phyloP scores from a whole-genome alignment of 106 monocot genomes.

The Acorus calamus region DNA sequence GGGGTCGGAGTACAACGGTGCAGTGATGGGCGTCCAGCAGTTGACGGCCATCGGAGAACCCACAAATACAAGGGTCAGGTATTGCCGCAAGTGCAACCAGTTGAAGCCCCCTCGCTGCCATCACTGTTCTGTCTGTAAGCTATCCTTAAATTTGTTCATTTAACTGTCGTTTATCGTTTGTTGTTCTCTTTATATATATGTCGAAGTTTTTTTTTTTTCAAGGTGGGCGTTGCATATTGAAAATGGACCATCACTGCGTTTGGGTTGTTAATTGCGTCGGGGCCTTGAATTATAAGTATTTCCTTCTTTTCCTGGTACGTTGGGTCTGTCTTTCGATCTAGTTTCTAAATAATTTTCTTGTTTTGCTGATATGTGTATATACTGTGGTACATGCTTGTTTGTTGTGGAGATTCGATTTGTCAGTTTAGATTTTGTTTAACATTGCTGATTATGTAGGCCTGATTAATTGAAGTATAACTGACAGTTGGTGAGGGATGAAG shows the following conservation, averaged over 20 bases:
- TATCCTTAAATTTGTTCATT: slow-evolving; percentile 2
- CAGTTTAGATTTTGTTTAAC: too few relatives aligned
- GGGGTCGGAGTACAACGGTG: slow-evolving; percentile 34
- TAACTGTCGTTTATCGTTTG: neutral
- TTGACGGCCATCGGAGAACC: slow-evolving; percentile 27
- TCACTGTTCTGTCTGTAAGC: slow-evolving; percentile 99
- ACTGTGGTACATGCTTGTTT: too few relatives aligned
- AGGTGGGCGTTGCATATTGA: slow-evolving; percentile 96
- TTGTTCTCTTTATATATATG: neutral
- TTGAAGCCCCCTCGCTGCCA: slow-evolving; percentile 97
- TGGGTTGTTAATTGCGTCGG: slow-evolving; percentile 98
- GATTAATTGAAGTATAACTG: too few relatives aligned
- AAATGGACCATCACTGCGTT: slow-evolving; percentile 98
- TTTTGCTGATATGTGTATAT: too few relatives aligned
- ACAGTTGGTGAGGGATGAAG: too few relatives aligned
- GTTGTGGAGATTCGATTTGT: too few relatives aligned
- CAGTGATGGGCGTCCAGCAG: slow-evolving; percentile 40
- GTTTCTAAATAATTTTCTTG: too few relatives aligned
- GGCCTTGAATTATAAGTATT: slow-evolving; percentile 80
- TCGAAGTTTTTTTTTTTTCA: slow-evolving; percentile 12
- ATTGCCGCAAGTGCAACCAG: slow-evolving; percentile 90
- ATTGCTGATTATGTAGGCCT: too few relatives aligned
- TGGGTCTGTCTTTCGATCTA: neutral
- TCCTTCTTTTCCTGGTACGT: slow-evolving; percentile 86
- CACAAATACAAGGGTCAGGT: slow-evolving; percentile 53